A percentile compares a stretch with the other conserved stretches of the same genome.
phyloP scores from a whole-genome alignment of 441 rosid genomes.

The Erodium moschatum region DNA sequence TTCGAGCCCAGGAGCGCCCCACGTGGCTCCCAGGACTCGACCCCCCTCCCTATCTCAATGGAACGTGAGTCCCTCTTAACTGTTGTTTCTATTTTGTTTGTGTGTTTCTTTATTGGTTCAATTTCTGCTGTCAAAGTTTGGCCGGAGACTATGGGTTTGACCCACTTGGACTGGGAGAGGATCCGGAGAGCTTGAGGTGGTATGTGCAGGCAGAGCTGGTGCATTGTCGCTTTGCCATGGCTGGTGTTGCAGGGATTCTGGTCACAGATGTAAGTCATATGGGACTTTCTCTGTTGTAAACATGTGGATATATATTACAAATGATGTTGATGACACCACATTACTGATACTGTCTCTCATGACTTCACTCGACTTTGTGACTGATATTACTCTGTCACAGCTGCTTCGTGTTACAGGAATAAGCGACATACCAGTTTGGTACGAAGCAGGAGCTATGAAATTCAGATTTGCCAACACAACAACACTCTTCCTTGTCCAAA shows the following conservation, averaged over 20 bases:
- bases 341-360: neutral
- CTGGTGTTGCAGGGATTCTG: constrained; percentile 85
- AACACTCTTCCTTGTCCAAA: constrained; percentile 62
- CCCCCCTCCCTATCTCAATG: constrained; percentile 83
- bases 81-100: neutral
- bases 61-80: constrained; percentile 47
- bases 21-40: constrained; percentile 94
- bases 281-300: neutral
- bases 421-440: constrained; percentile 74
- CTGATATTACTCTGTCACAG: constrained; percentile 27
- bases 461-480: constrained; percentile 60
- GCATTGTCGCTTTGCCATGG: constrained; percentile 89
- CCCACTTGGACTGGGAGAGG: constrained; percentile 90
- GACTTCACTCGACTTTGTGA: neutral
- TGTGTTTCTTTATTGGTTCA: neutral
- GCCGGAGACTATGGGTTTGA: constrained; percentile 86
- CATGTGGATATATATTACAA: neutral
- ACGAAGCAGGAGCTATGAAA: constrained; percentile 81
- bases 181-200: constrained; percentile 84
- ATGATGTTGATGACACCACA: too few relatives aligned
- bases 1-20: constrained; percentile 56
- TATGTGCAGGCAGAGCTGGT: constrained; percentile 93
- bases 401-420: constrained; percentile 68
- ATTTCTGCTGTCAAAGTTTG: constrained; percentile 31
- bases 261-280: constrained; percentile 59